Base-by-base conservation (phyloP, 1,139 yeast species). In the Wickerhamomyces sp. region DNA sequence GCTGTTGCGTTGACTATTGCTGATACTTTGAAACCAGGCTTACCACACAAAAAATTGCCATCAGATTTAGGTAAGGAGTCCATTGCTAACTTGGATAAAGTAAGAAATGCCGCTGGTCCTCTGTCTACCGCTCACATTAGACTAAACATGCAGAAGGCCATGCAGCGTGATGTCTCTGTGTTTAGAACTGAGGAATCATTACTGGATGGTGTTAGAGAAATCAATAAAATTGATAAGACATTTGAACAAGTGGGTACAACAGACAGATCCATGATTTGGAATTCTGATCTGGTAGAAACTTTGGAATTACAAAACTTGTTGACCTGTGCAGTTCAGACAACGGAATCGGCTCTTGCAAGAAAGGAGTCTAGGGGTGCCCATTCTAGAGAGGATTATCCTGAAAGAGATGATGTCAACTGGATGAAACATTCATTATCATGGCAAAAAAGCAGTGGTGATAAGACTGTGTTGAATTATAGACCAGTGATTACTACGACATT, bases 351-450 rank as follows among this genome's bases (percentile, higher is more conserved):
- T 39, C 90, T 94, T 47, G 95, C 89, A 43, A 87, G 98, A 77
- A 83, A 73, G 60, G 98, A 92, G 73, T 89, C 97, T 35, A 88
- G 98, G 76, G 98, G 98, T 73, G 98, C 98, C 39, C 98, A 92
- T 61, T 97, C 98, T 49, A 85, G 97, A 74, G 98, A 92, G 68
- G 98, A 92, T 67, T 90, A 68, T 73, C 97, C 95, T 59, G 82
- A 81, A 47, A 88, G 98, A 80, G 96, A 92, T 61, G 98, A 92
- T 64, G 89, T 63, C 46, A 73, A 88, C 74, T 92, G 98, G 98
- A 88, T 89, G 94, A 92, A 92, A 74, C 98, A 92, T 70, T 78
- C 97, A 38, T 73, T 92, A 62, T 87, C 97, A 40, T 92, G 95
- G 88, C 97, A 92, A 73, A 60, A 67, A 44, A 65, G 68, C 31